phyloP scores from a whole-genome alignment of 257 asterid species.

The Ilex asprella region DNA sequence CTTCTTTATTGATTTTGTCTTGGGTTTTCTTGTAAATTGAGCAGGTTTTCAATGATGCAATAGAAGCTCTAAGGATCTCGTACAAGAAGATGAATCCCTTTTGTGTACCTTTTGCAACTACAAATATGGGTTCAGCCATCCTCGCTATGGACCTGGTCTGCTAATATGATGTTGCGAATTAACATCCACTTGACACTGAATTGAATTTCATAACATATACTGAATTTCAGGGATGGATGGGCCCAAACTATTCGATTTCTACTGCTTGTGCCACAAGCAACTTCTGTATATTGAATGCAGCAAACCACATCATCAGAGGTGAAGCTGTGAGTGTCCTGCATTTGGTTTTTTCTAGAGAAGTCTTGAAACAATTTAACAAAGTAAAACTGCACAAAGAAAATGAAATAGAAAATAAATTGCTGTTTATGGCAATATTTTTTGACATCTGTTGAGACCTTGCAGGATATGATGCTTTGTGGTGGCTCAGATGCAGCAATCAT shows the following conservation, averaged over 20 bases:
- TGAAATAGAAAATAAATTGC: no score
- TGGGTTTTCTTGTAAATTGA: slow-evolving; percentile 17
- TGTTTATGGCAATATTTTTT: slow-evolving; percentile 1
- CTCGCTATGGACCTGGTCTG: slow-evolving; percentile 94
- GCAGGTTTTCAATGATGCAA: slow-evolving; percentile 88
- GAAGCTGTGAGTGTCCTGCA: slow-evolving; percentile 68
- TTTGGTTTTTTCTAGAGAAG: neutral
- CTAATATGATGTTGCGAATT: neutral
- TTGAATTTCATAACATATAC: slow-evolving; percentile 12
- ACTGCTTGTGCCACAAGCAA: slow-evolving; percentile 95
- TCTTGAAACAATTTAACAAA: neutral
- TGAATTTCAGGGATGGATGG: slow-evolving; percentile 71
- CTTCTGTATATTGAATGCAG: slow-evolving; percentile 91
- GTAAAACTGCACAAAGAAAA: neutral
- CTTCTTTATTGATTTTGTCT: no score
- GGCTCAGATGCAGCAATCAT: slow-evolving; percentile 95
- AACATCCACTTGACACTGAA: slow-evolving; percentile 8
- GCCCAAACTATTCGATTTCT: slow-evolving; percentile 64
- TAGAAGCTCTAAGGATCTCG: slow-evolving; percentile 84
- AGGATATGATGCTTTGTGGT: slow-evolving; percentile 97
- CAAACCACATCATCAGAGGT: slow-evolving; percentile 75
- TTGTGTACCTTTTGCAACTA: slow-evolving; percentile 95
- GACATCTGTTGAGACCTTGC: slow-evolving; percentile 26
- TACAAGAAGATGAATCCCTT: slow-evolving; percentile 92
- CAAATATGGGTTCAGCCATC: slow-evolving; percentile 98